Base-by-base conservation (phyloP, 1,284 basidiomycete species). In the Heterobasidion occidentale region DNA sequence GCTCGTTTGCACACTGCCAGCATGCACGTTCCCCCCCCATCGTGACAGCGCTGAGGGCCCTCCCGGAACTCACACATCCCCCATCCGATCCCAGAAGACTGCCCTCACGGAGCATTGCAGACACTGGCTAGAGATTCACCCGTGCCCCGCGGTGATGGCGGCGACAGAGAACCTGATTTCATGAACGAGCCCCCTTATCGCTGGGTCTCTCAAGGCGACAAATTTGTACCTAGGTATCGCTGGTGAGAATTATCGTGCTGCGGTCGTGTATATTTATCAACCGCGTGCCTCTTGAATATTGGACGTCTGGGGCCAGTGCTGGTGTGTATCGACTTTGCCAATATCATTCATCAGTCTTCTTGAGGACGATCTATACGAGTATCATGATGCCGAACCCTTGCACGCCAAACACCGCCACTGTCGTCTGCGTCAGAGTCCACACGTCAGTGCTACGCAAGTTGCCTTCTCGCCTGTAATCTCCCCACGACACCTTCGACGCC, bases 391-490 rank as follows among this genome's bases (percentile, higher is more conserved):
- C 1, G 64, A 71, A 51, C 69, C 69, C 0, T 45, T 71, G 9
- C 67, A 71, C 49, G 68, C 69, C 11, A 72, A 72, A 51, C 60
- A 67, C 52, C 71, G 69, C 57, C 68, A 70, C 56, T 70, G 68
- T 52, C 58, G 60, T 4, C 66, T 70, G 51, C 70, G 68, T 45
- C 70, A 71, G 57, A 61, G 61, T 36, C 59, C 70, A 3, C 70
- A 71, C 51, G 53, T 54, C 14, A 27, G 46, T 48, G 33, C 12
- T 3, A 34, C 12, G 9, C 6, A 36, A 14, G 17, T n/a, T 34
- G 11, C 12, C 17, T 12, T 20, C 34, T 33, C 1, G 2, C 33
- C 19, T 12, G n/a, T 14, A 12, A 19, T 35, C 15, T 46, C 27
- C 5, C 5, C 27, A 27, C 5, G 5, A 27, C 34, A 19, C 14